Percentiles rank a stretch among this genome's conserved stretches.
These are phyloP conservation scores for Argentina anserina DNA, from an alignment of 306 rosid genomes.

Conservation along the genomic window DNA sequence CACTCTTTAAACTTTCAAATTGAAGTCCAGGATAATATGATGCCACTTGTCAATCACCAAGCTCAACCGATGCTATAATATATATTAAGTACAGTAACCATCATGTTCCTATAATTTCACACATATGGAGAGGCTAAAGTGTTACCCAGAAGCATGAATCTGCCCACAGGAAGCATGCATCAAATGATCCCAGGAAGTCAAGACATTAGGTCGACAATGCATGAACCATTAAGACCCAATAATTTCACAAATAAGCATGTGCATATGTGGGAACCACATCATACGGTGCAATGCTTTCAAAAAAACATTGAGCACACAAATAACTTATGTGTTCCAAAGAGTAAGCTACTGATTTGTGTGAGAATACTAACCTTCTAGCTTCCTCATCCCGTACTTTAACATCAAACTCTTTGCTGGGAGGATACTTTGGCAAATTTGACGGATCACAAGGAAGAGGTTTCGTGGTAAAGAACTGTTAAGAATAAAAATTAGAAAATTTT, in stretches of 20 bases:
- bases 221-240: background rate
- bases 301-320: background rate
- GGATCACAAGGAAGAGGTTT: constrained; percentile 98
- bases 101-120: background rate
- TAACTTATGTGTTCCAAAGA: constrained; percentile 4
- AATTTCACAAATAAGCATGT: background rate
- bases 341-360: constrained; percentile 12
- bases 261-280: background rate
- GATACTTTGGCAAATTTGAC: constrained; percentile 88
- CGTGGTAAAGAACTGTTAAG: constrained; percentile 65
- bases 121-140: background rate
- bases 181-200: background rate
- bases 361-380: constrained; percentile 72
- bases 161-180: background rate
- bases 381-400: constrained; percentile 95
- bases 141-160: background rate
- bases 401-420: constrained; percentile 99
- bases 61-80: background rate
- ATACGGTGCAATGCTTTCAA: background rate
- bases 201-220: background rate
- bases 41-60: background rate
- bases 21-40: background rate
- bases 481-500: background rate
- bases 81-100: background rate
- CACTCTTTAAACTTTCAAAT: background rate